A percentile compares a stretch with the other conserved stretches of the same genome.
Evolutionary conservation across 164 flowering plant species (phyloP).

Genomic region (Santalum album): DNA sequence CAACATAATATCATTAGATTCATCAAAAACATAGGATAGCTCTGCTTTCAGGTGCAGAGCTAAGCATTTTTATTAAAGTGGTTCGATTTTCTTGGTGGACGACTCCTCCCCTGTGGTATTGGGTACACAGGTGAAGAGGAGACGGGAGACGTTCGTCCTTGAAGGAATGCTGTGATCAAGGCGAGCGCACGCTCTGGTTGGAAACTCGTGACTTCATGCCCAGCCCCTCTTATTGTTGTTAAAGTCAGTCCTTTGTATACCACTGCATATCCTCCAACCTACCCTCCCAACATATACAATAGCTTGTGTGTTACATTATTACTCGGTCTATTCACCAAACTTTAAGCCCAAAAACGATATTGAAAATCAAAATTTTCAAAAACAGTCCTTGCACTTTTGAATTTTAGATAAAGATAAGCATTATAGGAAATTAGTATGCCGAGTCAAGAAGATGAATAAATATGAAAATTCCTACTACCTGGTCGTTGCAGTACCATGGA

Average conservation of each 20-base stretch:
- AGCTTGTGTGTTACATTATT: not conserved
- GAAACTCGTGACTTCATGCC: conserved; percentile 35
- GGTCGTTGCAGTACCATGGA: conserved; percentile 26
- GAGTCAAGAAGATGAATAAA: too few species aligned
- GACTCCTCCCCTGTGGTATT: too few species aligned
- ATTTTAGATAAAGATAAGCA: not conserved
- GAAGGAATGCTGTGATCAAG: conserved; percentile 25
- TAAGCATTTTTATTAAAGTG: too few species aligned
- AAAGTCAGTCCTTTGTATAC: conserved; percentile 31
- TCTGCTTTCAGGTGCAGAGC: too few species aligned
- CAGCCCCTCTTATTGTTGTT: conserved; percentile 41
- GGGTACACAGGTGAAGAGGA: conserved; percentile 26
- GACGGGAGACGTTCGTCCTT: conserved; percentile 18
- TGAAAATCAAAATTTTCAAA: not conserved
- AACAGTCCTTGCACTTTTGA: not conserved
- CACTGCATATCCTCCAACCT: conserved; percentile 42
- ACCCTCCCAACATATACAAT: not conserved
- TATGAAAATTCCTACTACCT: conserved; percentile 15
- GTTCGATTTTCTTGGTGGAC: too few species aligned
- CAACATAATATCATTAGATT: too few species aligned
- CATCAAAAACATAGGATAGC: too few species aligned
- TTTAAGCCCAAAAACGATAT: too few species aligned
- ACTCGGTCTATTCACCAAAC: not conserved
- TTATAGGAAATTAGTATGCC: not conserved
- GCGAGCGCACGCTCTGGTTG: conserved; percentile 28